phyloP scores from a whole-genome alignment of 495 filamentous ascomycete species.

The Neurospora tetraspora region DNA sequence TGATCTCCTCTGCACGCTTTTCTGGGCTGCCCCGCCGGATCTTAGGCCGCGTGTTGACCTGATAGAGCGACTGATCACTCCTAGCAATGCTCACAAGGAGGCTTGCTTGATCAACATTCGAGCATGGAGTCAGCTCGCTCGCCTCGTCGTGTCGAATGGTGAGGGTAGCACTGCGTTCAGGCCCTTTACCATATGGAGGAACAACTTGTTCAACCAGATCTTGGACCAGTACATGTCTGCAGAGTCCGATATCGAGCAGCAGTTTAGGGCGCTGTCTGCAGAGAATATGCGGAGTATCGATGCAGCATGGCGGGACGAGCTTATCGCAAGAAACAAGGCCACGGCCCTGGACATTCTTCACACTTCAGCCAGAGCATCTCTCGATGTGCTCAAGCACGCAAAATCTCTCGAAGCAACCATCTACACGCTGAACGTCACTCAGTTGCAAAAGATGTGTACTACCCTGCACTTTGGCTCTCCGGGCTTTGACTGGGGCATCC shows the following conservation, averaged over 20 bases:
- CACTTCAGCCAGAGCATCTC: constrained; percentile 28
- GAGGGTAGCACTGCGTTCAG: constrained; percentile 42
- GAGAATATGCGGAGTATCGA: constrained; percentile 26
- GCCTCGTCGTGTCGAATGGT: constrained; percentile 58
- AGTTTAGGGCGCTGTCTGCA: constrained; percentile 31
- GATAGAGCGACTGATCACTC: constrained; percentile 69
- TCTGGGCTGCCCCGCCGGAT: constrained; percentile 68
- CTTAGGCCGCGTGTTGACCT: constrained; percentile 59
- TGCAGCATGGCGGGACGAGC: constrained; percentile 27
- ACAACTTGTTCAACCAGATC: constrained; percentile 40
- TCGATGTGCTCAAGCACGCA: constrained; percentile 30
- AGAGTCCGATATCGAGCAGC: constrained; percentile 38
- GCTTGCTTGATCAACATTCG: constrained; percentile 75
- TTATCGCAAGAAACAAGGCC: constrained; percentile 34
- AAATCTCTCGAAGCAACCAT: constrained; percentile 25
- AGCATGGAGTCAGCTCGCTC: constrained; percentile 69
- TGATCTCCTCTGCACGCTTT: constrained; percentile 81
- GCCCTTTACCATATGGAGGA: constrained; percentile 61
- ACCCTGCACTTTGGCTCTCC: constrained; percentile 28
- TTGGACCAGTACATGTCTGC: constrained; percentile 38
- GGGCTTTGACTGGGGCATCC: constrained; percentile 32
- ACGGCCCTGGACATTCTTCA: constrained; percentile 35
- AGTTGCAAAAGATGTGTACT: constrained; percentile 35
- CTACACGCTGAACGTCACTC: constrained; percentile 28
- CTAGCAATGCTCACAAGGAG: constrained; percentile 70